phyloP scores from a whole-genome alignment of 345 rosid species.

The Salix arbutifolia region DNA sequence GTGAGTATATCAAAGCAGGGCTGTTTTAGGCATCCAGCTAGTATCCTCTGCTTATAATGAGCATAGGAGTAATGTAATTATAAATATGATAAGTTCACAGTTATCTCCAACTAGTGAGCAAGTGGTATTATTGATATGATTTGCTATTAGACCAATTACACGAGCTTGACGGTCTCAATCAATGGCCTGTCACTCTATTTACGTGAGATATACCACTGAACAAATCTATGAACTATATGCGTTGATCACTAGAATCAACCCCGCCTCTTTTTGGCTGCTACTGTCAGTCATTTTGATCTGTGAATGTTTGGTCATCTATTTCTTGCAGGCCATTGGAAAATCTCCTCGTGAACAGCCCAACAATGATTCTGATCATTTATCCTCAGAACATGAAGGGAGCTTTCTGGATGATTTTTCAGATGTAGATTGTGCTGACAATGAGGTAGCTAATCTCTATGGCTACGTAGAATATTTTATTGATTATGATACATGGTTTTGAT shows the following conservation, averaged over 20 bases:
- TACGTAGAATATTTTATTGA: not conserved
- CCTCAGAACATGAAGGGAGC: slow-evolving; percentile 48
- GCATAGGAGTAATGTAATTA: not conserved
- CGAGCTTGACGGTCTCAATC: not conserved
- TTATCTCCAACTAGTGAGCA: not conserved
- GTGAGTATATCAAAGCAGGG: not conserved
- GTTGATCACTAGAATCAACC: not conserved
- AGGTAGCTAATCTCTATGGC: slow-evolving; percentile 39
- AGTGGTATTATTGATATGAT: not conserved
- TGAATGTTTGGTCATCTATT: not conserved
- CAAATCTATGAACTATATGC: not conserved
- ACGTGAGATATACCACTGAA: not conserved
- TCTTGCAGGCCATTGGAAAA: slow-evolving; percentile 52
- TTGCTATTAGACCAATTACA: not conserved
- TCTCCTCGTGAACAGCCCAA: slow-evolving; percentile 32
- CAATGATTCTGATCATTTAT: slow-evolving; percentile 37
- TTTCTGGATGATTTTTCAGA: slow-evolving; percentile 48
- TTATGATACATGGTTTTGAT: not conserved
- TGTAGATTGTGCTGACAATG: slow-evolving; percentile 46
- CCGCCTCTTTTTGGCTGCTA: not conserved
- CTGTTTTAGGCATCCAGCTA: not conserved
- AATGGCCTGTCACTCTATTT: not conserved
- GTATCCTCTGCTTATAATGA: not conserved
- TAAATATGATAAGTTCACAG: too few species aligned
- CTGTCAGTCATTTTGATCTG: not conserved